Percentiles rank a stretch among this genome's conserved stretches.
Conservation (phyloP, 139 green algal genomes). For the Chlorella sp. region DNA sequence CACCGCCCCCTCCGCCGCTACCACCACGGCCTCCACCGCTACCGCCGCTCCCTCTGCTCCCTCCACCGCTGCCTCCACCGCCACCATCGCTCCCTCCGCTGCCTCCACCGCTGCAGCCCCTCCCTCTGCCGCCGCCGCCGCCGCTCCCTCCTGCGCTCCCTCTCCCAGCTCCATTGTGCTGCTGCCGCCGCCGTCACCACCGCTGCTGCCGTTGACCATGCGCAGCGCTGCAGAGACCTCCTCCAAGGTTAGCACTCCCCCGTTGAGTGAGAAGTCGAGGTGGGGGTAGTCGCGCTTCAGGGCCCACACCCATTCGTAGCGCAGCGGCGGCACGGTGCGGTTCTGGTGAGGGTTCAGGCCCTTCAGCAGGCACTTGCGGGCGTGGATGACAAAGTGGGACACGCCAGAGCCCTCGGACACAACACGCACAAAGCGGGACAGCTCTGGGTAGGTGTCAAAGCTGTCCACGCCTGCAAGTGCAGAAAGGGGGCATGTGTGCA, state of each 20-base stretch:
- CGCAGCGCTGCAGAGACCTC: conserved; percentile 54
- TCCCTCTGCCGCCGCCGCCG: neutral
- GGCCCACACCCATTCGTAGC: conserved; percentile 86
- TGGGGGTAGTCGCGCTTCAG: conserved; percentile 93
- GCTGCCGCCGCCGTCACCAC: conserved; percentile 20
- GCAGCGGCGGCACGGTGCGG: conserved; percentile 87
- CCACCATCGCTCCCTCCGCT: conserved; percentile 29
- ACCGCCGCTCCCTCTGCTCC: neutral
- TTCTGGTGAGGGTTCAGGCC: conserved; percentile 93
- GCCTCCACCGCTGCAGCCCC: neutral
- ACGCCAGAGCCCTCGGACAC: conserved; percentile 72
- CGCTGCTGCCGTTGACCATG: conserved; percentile 59
- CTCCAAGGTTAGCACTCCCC: conserved; percentile 47
- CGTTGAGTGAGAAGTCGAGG: conserved; percentile 84
- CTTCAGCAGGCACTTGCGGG: conserved; percentile 93
- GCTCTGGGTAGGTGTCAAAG: conserved; percentile 73
- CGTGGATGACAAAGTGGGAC: conserved; percentile 94
- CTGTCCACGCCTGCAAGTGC: conserved; percentile 69
- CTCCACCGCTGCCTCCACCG: neutral
- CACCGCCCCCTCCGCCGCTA: neutral
- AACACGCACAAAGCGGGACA: conserved; percentile 73
- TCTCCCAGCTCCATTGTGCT: neutral
- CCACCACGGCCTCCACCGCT: neutral
- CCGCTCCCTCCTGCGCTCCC: neutral
- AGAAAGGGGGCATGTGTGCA: neutral